Evolutionary conservation across 106 monocot species (phyloP).

Genomic region (Gastrodia elata): DNA sequence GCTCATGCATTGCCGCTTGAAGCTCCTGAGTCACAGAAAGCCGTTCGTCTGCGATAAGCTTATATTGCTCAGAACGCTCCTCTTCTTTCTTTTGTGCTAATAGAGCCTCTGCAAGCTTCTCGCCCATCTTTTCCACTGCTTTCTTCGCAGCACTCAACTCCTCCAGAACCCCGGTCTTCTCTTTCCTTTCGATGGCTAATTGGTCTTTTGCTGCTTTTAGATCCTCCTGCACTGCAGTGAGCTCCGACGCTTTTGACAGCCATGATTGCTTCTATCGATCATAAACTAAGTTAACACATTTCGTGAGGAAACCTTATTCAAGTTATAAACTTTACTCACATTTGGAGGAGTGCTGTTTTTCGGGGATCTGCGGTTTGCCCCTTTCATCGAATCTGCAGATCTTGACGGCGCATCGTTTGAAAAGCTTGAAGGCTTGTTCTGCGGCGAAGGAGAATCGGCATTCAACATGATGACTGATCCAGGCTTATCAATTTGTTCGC

Average conservation of each 20-base stretch:
- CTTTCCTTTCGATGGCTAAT: constrained; percentile 33
- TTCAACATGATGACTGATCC: background rate
- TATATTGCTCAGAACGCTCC: constrained; percentile 61
- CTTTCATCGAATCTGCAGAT: constrained; percentile 24
- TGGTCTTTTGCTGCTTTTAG: constrained; percentile 70
- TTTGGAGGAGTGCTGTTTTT: constrained; percentile 22
- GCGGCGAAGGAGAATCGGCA: constrained; percentile 5
- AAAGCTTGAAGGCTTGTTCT: background rate
- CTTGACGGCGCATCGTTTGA: background rate
- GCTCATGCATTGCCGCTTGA: constrained; percentile 44
- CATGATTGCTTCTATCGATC: constrained; percentile 21
- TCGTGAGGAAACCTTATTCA: background rate
- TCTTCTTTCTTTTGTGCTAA: constrained; percentile 57
- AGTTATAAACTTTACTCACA: constrained; percentile 19
- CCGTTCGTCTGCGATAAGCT: constrained; percentile 66
- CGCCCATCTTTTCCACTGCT: constrained; percentile 41
- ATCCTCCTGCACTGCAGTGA: constrained; percentile 37
- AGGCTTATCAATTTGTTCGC: constrained; percentile 2
- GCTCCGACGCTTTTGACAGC: constrained; percentile 27
- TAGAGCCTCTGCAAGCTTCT: constrained; percentile 61
- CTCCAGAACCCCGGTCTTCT: constrained; percentile 38
- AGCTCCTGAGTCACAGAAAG: constrained; percentile 43
- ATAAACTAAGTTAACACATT: background rate
- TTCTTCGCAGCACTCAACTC: constrained; percentile 55
- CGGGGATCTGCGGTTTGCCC: constrained; percentile 12